Conservation (phyloP, 306 rosid genomes). For the Vigna unguiculata region DNA sequence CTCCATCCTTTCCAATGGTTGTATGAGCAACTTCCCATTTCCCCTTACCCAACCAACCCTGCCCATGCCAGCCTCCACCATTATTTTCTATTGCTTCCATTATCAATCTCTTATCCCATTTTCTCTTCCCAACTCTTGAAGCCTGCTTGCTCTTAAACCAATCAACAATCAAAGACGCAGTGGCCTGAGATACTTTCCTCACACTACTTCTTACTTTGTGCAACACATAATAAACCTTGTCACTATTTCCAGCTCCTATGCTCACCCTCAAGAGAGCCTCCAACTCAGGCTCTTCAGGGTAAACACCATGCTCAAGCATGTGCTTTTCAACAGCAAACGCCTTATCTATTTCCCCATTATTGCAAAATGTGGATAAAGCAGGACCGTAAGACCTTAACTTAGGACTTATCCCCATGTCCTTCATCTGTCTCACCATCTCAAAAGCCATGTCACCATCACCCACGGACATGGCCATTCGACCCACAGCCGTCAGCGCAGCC, state of each 20-base stretch:
- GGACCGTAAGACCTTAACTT: slow-evolving; percentile 87
- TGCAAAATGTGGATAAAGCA: slow-evolving; percentile 74
- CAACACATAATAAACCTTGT: slow-evolving; percentile 83
- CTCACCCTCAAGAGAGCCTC: slow-evolving; percentile 77
- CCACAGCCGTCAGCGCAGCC: slow-evolving; percentile 92
- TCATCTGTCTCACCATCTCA: slow-evolving; percentile 90
- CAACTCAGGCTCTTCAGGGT: slow-evolving; percentile 92
- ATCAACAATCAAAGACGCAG: slow-evolving; percentile 65
- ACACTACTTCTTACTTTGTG: slow-evolving; percentile 75
- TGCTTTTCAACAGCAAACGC: slow-evolving; percentile 87
- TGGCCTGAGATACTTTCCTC: slow-evolving; percentile 66
- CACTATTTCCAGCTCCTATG: slow-evolving; percentile 58
- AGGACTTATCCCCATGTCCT: slow-evolving; percentile 77
- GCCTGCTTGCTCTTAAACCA: slow-evolving; percentile 84
- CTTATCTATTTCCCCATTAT: slow-evolving; percentile 69
- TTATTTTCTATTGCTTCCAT: slow-evolving; percentile 69
- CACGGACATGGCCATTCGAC: slow-evolving; percentile 95
- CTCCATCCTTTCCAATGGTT: slow-evolving; percentile 74
- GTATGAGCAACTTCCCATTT: slow-evolving; percentile 70
- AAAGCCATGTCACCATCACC: slow-evolving; percentile 90
- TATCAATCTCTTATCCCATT: slow-evolving; percentile 65
- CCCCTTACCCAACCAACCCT: slow-evolving; percentile 94
- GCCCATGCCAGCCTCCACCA: slow-evolving; percentile 99
- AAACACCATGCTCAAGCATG: slow-evolving; percentile 84
- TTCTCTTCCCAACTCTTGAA: slow-evolving; percentile 75